Evolutionary conservation across 2,329 filamentous ascomycete species (phyloP).

Genomic region (Alternaria ventricosa): DNA sequence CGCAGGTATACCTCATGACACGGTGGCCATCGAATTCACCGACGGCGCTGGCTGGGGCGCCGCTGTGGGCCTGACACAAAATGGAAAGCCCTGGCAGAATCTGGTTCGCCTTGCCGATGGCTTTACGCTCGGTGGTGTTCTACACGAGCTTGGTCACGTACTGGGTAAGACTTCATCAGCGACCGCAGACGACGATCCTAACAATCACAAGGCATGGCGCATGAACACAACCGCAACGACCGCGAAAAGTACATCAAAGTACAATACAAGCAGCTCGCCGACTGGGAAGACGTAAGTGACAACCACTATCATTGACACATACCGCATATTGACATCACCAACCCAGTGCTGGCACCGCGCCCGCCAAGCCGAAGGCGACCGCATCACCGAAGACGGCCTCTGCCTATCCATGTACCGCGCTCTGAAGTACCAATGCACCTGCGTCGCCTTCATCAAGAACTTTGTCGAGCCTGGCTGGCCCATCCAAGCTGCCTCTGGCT

Average conservation of each 20-base stretch:
- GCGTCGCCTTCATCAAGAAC: neutral
- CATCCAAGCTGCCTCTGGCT: neutral
- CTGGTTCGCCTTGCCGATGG: neutral
- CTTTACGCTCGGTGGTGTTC: neutral
- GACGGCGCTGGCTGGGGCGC: neutral
- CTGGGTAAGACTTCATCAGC: neutral
- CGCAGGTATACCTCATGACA: neutral
- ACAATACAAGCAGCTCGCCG: neutral
- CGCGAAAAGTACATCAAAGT: constrained; percentile 7
- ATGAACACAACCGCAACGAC: constrained; percentile 8
- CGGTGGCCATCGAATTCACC: neutral
- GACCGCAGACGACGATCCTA: neutral
- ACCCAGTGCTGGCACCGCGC: neutral
- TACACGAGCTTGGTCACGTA: neutral
- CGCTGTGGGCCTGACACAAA: neutral
- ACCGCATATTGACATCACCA: neutral
- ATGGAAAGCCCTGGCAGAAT: constrained; percentile 2
- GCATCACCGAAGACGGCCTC: neutral
- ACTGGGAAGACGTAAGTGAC: neutral
- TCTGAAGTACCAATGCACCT: neutral
- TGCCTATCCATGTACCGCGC: neutral
- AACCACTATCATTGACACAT: neutral
- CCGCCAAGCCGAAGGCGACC: neutral
- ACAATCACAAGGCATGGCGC: neutral
- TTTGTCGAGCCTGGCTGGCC: neutral